phyloP scores from a whole-genome alignment of 2,329 filamentous ascomycete species.

The Pseudocercospora cruenta region DNA sequence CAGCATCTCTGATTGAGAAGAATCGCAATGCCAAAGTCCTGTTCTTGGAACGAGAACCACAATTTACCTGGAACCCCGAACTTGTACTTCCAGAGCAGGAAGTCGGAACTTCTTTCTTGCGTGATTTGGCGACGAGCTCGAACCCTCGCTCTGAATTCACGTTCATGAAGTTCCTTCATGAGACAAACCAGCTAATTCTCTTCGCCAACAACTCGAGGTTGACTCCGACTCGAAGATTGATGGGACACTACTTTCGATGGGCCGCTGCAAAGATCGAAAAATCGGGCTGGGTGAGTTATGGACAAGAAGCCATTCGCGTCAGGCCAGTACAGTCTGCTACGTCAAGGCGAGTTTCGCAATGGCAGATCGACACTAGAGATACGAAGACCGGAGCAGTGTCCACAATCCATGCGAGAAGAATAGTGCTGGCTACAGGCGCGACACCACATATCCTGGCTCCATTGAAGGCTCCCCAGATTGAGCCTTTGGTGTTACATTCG shows the following conservation, averaged over 20 bases:
- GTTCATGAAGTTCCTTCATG: constrained; percentile 37
- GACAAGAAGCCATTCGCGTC: constrained; percentile 27
- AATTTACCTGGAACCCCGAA: constrained; percentile 27
- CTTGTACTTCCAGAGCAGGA: constrained; percentile 28
- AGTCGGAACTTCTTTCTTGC: constrained; percentile 30
- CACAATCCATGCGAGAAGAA: constrained; percentile 26
- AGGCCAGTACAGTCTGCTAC: constrained; percentile 21
- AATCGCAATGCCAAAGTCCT: constrained; percentile 24
- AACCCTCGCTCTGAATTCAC: constrained; percentile 37
- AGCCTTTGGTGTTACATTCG: constrained; percentile 25
- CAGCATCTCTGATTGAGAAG: constrained; percentile 30
- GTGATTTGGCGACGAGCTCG: constrained; percentile 34
- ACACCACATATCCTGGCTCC: constrained; percentile 23
- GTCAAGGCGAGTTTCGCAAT: constrained; percentile 21
- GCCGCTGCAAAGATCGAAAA: constrained; percentile 30
- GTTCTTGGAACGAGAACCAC: constrained; percentile 28
- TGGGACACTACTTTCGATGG: constrained; percentile 35
- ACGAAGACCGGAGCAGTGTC: constrained; percentile 21
- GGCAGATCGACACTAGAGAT: constrained; percentile 25
- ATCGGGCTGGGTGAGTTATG: constrained; percentile 33
- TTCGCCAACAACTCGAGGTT: constrained; percentile 37
- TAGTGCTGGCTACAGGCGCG: constrained; percentile 30
- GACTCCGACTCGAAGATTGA: constrained; percentile 29
- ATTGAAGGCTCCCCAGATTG: constrained; percentile 21
- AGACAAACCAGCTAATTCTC: constrained; percentile 31